Evolutionary conservation across 108 stramenopile species (phyloP).

Genomic region (Ochromonas danica): DNA sequence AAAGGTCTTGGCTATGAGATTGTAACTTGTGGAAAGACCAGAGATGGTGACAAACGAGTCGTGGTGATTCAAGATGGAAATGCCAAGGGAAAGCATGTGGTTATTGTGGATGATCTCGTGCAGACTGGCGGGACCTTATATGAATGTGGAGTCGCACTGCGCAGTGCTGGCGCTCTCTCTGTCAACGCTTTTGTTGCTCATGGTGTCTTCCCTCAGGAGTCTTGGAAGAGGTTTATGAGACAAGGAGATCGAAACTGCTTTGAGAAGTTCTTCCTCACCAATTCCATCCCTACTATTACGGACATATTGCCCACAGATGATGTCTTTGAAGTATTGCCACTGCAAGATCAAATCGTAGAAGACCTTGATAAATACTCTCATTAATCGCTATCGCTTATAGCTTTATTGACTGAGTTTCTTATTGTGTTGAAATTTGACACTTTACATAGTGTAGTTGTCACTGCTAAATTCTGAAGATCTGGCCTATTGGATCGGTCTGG

Average conservation of each 20-base stretch:
- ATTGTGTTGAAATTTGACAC: too few relatives aligned
- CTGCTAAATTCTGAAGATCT: too few relatives aligned
- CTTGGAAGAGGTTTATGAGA: slow-evolving; percentile 7
- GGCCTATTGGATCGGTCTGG: too few relatives aligned
- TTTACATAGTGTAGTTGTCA: too few relatives aligned
- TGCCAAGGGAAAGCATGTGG: slow-evolving; percentile 34
- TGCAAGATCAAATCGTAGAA: not conserved
- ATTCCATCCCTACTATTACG: slow-evolving; percentile 28
- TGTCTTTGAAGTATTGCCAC: slow-evolving; percentile 18
- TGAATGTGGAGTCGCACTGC: slow-evolving; percentile 5
- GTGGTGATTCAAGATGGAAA: slow-evolving; percentile 37
- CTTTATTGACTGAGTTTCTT: too few relatives aligned
- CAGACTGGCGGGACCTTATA: slow-evolving; percentile 40
- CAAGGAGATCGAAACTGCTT: not conserved
- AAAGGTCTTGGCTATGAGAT: not conserved
- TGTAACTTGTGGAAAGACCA: slow-evolving; percentile 23
- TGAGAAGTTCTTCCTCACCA: slow-evolving; percentile 39
- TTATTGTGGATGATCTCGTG: slow-evolving; percentile 53
- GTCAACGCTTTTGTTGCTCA: slow-evolving; percentile 44
- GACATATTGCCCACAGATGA: slow-evolving; percentile 10
- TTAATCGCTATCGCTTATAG: too few relatives aligned
- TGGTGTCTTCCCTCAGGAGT: slow-evolving; percentile 37
- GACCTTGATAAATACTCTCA: slow-evolving; percentile 6
- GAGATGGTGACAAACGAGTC: not conserved
- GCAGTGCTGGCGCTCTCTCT: slow-evolving; percentile 32